A percentile compares a stretch with the other conserved stretches of the same genome.
phyloP scores from a whole-genome alignment of 176 grass and related monocot species.

The Calamus simplicifolius region DNA sequence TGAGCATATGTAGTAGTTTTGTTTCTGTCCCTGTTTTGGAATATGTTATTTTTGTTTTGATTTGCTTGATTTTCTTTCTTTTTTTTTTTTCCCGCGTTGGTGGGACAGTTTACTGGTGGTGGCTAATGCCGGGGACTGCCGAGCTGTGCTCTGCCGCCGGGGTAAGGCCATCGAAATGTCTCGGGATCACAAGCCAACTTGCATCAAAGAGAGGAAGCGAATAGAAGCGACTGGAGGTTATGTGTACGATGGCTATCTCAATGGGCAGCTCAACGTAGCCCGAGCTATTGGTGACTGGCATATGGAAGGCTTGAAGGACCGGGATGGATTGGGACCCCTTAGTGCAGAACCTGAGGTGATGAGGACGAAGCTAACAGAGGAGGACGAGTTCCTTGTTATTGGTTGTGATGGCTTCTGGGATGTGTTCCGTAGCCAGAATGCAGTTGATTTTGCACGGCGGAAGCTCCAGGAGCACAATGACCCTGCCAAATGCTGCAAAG shows the following conservation, averaged over 20 bases:
- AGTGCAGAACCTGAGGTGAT: constrained; percentile 83
- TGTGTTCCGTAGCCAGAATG: constrained; percentile 91
- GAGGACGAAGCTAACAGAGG: constrained; percentile 53
- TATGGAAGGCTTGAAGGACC: constrained; percentile 76
- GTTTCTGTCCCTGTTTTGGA: too few species aligned
- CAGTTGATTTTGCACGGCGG: constrained; percentile 71
- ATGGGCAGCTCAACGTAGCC: constrained; percentile 71
- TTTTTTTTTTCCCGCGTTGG: neutral
- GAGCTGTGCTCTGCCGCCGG: constrained; percentile 76
- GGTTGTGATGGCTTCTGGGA: constrained; percentile 97
- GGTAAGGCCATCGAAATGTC: constrained; percentile 87
- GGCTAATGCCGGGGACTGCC: constrained; percentile 88
- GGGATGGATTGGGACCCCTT: constrained; percentile 46
- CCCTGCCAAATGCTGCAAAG: constrained; percentile 69
- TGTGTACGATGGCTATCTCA: constrained; percentile 69
- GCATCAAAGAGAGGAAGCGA: constrained; percentile 48
- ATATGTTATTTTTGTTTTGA: too few species aligned
- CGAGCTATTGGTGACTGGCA: constrained; percentile 90
- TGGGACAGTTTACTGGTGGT: constrained; percentile 69
- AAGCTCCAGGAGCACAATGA: constrained; percentile 89
- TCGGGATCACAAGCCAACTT: constrained; percentile 73
- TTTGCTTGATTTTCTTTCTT: too few species aligned
- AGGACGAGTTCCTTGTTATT: constrained; percentile 84
- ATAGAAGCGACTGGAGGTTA: constrained; percentile 75
- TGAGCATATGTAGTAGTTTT: too few species aligned